Percentiles rank a stretch among this genome's conserved stretches.
Evolutionary conservation across 2,329 filamentous ascomycete species (phyloP).

Genomic region (Arthrobotrys sphaeroides): DNA sequence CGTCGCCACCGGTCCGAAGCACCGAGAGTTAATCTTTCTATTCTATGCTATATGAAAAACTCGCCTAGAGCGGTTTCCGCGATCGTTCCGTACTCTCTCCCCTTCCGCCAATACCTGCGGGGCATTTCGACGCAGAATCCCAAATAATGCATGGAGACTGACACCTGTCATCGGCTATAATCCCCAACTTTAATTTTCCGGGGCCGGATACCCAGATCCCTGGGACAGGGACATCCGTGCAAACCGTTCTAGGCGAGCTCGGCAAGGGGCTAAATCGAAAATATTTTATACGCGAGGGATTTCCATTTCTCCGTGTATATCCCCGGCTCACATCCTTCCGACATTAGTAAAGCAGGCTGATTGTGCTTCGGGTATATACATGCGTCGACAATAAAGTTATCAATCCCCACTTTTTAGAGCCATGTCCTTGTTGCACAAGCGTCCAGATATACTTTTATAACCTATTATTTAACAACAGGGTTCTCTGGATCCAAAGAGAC

Average conservation of each 20-base stretch:
- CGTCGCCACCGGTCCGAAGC: neutral
- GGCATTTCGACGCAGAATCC: too few relatives aligned
- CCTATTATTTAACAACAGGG: neutral
- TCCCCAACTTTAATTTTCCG: conserved; percentile 4
- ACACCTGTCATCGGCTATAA: neutral
- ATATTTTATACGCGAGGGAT: neutral
- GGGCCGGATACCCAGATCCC: neutral
- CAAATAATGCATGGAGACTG: too few relatives aligned
- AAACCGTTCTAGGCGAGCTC: conserved; percentile 16
- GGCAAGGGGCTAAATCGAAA: neutral
- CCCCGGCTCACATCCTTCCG: neutral
- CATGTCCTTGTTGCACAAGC: conserved; percentile 29
- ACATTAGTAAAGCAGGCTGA: conserved; percentile 1
- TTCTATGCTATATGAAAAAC: too few relatives aligned
- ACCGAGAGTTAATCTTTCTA: neutral
- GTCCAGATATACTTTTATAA: neutral
- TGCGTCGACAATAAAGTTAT: neutral
- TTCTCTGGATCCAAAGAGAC: neutral
- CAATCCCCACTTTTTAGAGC: conserved; percentile 22
- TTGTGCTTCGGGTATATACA: neutral
- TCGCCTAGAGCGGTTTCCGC: too few relatives aligned
- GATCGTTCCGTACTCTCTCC: too few relatives aligned
- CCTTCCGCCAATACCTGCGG: too few relatives aligned
- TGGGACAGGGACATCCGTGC: conserved; percentile 16
- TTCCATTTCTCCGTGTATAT: conserved; percentile 23